Conservation (phyloP, 371 early-diverging fungal species). For the Umbelopsis sp. region DNA sequence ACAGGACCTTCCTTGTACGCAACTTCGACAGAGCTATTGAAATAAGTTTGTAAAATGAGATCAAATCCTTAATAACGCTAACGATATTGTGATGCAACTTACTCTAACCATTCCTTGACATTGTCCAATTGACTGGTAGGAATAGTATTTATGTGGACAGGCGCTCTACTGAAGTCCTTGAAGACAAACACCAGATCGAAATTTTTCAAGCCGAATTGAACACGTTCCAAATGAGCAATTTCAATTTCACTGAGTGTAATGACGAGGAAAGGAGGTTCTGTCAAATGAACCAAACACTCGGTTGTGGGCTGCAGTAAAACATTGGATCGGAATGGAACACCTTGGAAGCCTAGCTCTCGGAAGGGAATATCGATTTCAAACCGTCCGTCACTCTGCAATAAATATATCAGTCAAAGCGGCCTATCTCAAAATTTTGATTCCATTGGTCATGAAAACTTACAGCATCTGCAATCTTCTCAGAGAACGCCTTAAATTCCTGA, state of each 20-base stretch:
- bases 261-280: conserved; percentile 96
- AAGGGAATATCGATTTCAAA: conserved; percentile 95
- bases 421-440: too few relatives aligned
- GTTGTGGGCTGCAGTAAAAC: conserved; percentile 97
- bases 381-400: conserved; percentile 67
- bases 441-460: conserved; percentile 35
- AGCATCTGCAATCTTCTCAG: conserved; percentile 88
- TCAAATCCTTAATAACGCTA: neutral
- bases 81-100: conserved; percentile 24
- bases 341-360: conserved; percentile 95
- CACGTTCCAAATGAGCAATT: conserved; percentile 98
- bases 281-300: conserved; percentile 96
- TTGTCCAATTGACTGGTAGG: conserved; percentile 94
- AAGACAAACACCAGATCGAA: conserved; percentile 99
- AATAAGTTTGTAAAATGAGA: neutral
- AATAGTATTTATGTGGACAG: conserved; percentile 97
- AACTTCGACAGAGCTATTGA: conserved; percentile 85
- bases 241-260: conserved; percentile 96
- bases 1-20: conserved; percentile 97
- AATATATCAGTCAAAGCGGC: neutral
- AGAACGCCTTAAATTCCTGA: conserved; percentile 94
- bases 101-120: conserved; percentile 99
- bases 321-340: conserved; percentile 95
- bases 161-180: conserved; percentile 91
- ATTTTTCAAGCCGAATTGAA: conserved; percentile 97